These are phyloP conservation scores for Diospyros lotus DNA, from an alignment of 148 eudicot genomes.

Conservation along the genomic window DNA sequence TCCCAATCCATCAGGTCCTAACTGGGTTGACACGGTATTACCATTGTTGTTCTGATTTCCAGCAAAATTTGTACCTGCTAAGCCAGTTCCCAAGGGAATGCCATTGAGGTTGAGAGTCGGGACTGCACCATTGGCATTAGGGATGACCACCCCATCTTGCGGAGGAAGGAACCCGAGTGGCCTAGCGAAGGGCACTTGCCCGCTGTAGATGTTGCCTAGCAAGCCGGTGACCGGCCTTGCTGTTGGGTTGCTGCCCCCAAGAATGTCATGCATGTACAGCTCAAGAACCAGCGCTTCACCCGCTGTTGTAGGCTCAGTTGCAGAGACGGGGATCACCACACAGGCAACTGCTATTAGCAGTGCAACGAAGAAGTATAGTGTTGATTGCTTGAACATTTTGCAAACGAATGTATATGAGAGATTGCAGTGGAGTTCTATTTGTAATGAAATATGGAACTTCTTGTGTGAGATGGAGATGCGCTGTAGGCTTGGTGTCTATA, in stretches of 20 bases:
- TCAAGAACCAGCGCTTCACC: slow-evolving; percentile 46
- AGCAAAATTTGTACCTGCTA: slow-evolving; percentile 76
- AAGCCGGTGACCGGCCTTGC: slow-evolving; percentile 92
- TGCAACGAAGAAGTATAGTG: slow-evolving; percentile 25
- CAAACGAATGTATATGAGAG: background rate
- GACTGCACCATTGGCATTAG: slow-evolving; percentile 79
- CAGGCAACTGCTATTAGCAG: slow-evolving; percentile 30
- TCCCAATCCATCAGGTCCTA: slow-evolving; percentile 86
- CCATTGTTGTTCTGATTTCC: slow-evolving; percentile 42
- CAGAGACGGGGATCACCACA: slow-evolving; percentile 18
- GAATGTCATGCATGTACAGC: slow-evolving; percentile 78
- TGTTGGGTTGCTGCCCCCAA: background rate
- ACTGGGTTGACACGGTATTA: slow-evolving; percentile 33
- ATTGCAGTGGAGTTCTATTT: slow-evolving; percentile 1
- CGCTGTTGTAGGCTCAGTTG: slow-evolving; percentile 28
- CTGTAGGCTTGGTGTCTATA: slow-evolving; percentile 18
- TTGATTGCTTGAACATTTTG: slow-evolving; percentile 44
- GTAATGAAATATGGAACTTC: slow-evolving; percentile 14
- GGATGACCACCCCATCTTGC: slow-evolving; percentile 69
- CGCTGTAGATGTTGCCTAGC: slow-evolving; percentile 88
- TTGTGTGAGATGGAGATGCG: slow-evolving; percentile 11
- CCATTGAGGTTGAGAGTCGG: slow-evolving; percentile 72
- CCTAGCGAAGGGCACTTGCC: slow-evolving; percentile 94
- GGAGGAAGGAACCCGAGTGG: slow-evolving; percentile 79
- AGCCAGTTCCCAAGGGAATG: slow-evolving; percentile 83